phyloP scores from a whole-genome alignment of 495 filamentous ascomycete species.

The Parathielavia appendiculata region DNA sequence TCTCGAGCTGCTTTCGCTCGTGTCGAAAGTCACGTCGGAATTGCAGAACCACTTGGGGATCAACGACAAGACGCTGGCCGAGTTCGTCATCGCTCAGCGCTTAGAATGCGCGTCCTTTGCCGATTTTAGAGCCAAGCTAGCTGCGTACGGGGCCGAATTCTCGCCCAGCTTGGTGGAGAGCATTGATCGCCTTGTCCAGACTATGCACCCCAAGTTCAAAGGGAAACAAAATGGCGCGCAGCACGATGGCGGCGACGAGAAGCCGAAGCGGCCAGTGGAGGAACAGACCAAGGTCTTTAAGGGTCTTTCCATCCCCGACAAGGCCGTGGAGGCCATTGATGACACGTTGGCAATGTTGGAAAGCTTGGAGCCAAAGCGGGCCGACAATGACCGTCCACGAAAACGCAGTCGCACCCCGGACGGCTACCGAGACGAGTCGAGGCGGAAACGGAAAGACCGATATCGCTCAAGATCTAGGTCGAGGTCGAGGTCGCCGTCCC shows the following conservation, averaged over 20 bases:
- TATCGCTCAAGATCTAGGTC: constrained; percentile 46
- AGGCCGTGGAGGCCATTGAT: constrained; percentile 68
- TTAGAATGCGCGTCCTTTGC: constrained; percentile 61
- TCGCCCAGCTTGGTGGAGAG: constrained; percentile 85
- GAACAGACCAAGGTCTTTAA: constrained; percentile 79
- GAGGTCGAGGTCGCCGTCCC: constrained; percentile 54
- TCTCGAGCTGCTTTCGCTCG: constrained; percentile 86
- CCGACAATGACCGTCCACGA: constrained; percentile 41
- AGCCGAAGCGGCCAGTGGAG: constrained; percentile 38
- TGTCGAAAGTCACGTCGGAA: constrained; percentile 91
- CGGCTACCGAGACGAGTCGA: constrained; percentile 47
- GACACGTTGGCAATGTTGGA: constrained; percentile 92
- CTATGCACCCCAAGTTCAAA: constrained; percentile 87
- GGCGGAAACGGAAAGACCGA: constrained; percentile 42
- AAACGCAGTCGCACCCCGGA: constrained; percentile 74
- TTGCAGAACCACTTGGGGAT: constrained; percentile 91
- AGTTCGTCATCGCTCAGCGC: constrained; percentile 91
- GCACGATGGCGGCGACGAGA: constrained; percentile 41
- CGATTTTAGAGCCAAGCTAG: constrained; percentile 63
- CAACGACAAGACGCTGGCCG: constrained; percentile 87
- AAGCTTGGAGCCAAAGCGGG: constrained; percentile 65
- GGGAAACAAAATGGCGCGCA: constrained; percentile 36
- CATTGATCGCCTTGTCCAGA: constrained; percentile 78
- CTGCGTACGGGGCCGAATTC: constrained; percentile 77
- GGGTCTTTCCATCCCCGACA: constrained; percentile 84